Evolutionary conservation across 176 grass and related monocot species (phyloP), one percentile per base, ranked within the genome.

Genomic region (Oryza punctata): DNA sequence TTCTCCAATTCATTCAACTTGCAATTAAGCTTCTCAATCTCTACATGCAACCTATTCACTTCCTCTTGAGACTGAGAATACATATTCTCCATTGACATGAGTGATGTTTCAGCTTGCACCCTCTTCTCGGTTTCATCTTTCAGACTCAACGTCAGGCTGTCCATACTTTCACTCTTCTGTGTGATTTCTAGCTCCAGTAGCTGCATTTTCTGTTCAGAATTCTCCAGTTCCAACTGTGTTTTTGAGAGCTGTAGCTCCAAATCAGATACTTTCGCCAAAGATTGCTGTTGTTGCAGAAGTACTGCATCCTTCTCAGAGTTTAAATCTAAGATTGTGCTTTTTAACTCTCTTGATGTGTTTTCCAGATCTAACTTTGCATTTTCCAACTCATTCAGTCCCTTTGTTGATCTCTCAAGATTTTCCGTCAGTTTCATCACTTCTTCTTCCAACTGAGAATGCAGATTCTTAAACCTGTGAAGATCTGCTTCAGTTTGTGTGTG

Each of bases 11-110:
- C 84, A 87, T 87, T 79, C 29, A 78, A 32, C 54, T 83, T 90
- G 27, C 8, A 80, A 87, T 88, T 91, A 84, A 89, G 75, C 46
- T 73, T 94, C 81, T 90, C 89, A 61, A 92, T 83, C 72, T 94
- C 87, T 69, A 61, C 38, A 63, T 86, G 68, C 69, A 90, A 68
- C 69, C 75, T 79, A 75, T 64, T 83, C 29, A 87, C 50, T 12
- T 90, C 75, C 47, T 87, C 88, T 41, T 90, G 88, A 83, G 88
- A 83, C 63, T 83, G 69, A 74, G 75, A 83, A 78, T 90, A 87
- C 69, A 84, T 74, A 64, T 64, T 79, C 80, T 90, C 80, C 69
- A 90, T 43, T 63, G 80, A 79, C 38, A 52, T 15, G 24, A 90
- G 68, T 40, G 75, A 69, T 61, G 29, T 54, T 87, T 90, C 80